Evolutionary conservation across 176 grass and related monocot species (phyloP).

Genomic region (Aegilops tauschii): DNA sequence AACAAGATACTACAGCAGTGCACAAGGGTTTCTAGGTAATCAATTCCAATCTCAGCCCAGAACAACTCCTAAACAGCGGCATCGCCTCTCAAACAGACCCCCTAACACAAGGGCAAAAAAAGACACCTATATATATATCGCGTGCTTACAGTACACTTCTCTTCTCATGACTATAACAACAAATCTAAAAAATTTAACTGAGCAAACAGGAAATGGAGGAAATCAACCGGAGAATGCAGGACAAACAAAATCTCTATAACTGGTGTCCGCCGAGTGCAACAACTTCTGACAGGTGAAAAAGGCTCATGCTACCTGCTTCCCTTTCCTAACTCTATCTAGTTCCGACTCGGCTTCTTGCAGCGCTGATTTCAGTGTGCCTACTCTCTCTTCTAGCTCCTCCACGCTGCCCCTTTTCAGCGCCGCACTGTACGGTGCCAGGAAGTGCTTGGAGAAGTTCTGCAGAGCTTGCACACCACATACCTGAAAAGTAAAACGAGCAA

Average conservation of each 20-base stretch:
- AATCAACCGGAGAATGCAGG: conserved; percentile 19
- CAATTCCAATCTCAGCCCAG: too few relatives aligned
- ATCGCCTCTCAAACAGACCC: neutral
- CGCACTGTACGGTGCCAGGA: conserved; percentile 63
- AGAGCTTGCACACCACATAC: conserved; percentile 92
- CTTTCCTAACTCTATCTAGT: conserved; percentile 79
- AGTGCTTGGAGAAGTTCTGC: conserved; percentile 70
- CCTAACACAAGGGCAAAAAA: neutral
- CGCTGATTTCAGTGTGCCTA: conserved; percentile 60
- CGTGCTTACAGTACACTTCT: conserved; percentile 15
- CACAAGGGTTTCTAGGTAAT: too few relatives aligned
- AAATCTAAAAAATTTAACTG: conserved; percentile 22
- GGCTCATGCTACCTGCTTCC: conserved; percentile 64
- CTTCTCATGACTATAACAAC: conserved; percentile 27
- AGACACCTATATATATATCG: conserved; percentile 25
- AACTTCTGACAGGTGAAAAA: conserved; percentile 21
- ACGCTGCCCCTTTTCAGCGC: conserved; percentile 55
- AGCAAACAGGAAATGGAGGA: conserved; percentile 15
- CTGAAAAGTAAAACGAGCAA: conserved; percentile 35
- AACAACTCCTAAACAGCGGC: neutral
- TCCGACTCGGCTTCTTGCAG: conserved; percentile 66
- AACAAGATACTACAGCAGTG: neutral
- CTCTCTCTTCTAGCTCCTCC: conserved; percentile 73
- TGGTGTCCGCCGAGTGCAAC: neutral
- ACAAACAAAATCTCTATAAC: conserved; percentile 26